Percentiles rank a stretch among this genome's conserved stretches.
Conservation (phyloP, 1,284 basidiomycete species). For the Rhodotorula sp. region DNA sequence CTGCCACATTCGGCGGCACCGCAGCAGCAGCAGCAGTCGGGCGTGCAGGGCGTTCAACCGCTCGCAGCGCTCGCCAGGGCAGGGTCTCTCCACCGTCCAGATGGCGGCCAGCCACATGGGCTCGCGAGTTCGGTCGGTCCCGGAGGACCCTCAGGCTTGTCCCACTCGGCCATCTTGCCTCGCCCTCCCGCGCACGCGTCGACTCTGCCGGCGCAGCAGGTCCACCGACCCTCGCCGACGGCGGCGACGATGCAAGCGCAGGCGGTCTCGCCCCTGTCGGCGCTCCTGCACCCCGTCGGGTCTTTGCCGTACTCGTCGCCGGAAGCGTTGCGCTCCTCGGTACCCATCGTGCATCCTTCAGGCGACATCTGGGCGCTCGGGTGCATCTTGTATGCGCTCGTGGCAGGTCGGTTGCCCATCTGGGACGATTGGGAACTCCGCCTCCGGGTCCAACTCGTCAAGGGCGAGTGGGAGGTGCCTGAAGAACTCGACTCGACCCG, state of each 20-base stretch:
- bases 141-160: background rate
- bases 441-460: constrained; percentile 83
- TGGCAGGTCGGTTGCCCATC: constrained; percentile 79
- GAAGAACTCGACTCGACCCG: constrained; percentile 10
- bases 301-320: constrained; percentile 88
- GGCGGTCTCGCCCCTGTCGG: constrained; percentile 11
- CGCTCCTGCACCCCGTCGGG: constrained; percentile 67
- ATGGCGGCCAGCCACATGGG: constrained; percentile 10
- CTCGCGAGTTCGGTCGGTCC: constrained; percentile 9
- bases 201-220: constrained; percentile 44
- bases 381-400: constrained; percentile 76
- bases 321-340: constrained; percentile 61
- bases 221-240: constrained; percentile 14
- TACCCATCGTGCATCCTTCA: constrained; percentile 56
- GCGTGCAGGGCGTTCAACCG: constrained; percentile 7
- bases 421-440: constrained; percentile 82
- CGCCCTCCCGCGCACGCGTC: constrained; percentile 41
- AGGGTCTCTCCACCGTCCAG: constrained; percentile 44
- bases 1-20: constrained; percentile 1
- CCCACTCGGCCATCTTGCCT: constrained; percentile 56
- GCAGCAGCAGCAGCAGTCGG: background rate
- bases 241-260: background rate
- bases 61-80: constrained; percentile 38
- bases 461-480: constrained; percentile 62
- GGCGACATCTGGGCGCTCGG: constrained; percentile 89